Evolutionary conservation across 352 stramenopile species (phyloP), one percentile per base, ranked within the genome.

Genomic region (Stramenopiles sp.): DNA sequence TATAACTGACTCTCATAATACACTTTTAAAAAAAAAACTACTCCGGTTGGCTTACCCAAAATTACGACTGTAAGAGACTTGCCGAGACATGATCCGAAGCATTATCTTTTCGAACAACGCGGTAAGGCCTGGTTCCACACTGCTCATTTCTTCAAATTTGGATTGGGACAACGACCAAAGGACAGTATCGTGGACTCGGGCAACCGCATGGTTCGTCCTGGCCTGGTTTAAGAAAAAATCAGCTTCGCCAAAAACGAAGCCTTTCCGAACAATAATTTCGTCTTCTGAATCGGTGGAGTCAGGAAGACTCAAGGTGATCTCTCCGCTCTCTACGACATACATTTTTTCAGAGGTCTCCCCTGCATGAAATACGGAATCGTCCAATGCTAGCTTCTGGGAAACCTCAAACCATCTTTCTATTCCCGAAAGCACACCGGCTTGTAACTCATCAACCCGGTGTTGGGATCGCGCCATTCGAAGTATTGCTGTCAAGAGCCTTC

Each of bases 191-290:
- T 63, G 12, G 12, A 18, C 25, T 18, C 25, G 25, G 12, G 43
- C 43, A 12, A 25, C 12, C 25, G 43, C 12, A 18, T 63, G 43
- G 12, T 18, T 63, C 25, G 43, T 63, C 12, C 43, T 12, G 25
- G 12, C 25, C 75, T 92, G 86, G 25, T 79, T 77, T 34, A 85
- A 83, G 68, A 92, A 90, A 74, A 92, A 92, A 73, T 92, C 86
- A 0, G 90, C 85, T 74, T 92, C 86, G 31, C 86, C 86, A 77
- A 92, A 92, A 83, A 91, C 88, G 34, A 85, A 18, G 25, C 25
- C 43, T 18, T 25, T 63, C 43, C 12, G 25, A 18, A 63, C 43
- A 18, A 63, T 63, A 18, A 25, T 18, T 63, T 63, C 43, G 25
- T 63, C 25, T 63, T 12, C 43, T 18, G 25, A 12, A 63, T 12